These are phyloP conservation scores for Gynostemma pentaphyllum DNA, from an alignment of 306 rosid genomes.

Conservation along the genomic window DNA sequence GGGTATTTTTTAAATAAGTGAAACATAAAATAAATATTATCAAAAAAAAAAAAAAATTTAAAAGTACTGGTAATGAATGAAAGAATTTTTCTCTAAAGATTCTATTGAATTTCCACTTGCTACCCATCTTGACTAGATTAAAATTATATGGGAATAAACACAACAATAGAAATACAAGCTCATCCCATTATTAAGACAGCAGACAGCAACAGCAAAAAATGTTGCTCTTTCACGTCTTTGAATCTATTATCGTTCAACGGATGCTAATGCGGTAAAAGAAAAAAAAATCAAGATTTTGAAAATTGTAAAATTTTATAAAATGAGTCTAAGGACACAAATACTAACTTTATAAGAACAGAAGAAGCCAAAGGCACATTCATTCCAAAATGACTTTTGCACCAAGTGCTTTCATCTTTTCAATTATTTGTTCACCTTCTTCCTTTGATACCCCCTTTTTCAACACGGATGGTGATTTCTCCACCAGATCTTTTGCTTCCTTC, in stretches of 20 bases:
- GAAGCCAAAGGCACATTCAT: conserved; percentile 20
- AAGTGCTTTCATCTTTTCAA: conserved; percentile 80
- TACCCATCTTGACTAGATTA: too few relatives aligned
- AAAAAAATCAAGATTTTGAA: background rate
- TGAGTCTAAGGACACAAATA: background rate
- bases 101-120: too few relatives aligned
- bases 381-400: conserved; percentile 83
- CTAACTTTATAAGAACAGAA: background rate
- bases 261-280: background rate
- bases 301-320: background rate
- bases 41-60: too few relatives aligned
- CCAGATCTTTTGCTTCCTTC: conserved; percentile 79
- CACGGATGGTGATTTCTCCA: conserved; percentile 68
- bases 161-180: background rate
- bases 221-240: background rate
- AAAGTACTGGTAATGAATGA: too few relatives aligned
- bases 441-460: conserved; percentile 72
- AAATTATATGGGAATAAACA: background rate
- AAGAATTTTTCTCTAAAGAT: too few relatives aligned
- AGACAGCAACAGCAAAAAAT: background rate
- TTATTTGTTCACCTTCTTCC: conserved; percentile 76
- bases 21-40: too few relatives aligned
- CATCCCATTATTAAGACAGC: background rate
- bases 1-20: too few relatives aligned
- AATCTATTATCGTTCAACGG: background rate